phyloP scores from a whole-genome alignment of 345 rosid genomes.

The Isatis tinctoria region DNA sequence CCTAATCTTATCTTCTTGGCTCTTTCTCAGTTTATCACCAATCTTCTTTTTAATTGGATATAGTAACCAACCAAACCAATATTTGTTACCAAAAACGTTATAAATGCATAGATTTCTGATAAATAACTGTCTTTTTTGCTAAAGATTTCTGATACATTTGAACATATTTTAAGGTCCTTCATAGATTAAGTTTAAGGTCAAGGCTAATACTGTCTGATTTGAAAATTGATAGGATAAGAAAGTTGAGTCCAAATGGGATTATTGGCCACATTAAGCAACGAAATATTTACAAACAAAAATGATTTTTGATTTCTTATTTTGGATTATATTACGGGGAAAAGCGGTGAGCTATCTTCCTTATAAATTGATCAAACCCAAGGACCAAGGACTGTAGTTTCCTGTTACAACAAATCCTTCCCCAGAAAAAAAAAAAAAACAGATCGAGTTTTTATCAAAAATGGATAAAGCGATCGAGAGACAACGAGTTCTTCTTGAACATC shows the following conservation, averaged over 20 bases:
- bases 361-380: slow-evolving; percentile 1
- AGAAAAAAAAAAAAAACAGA: not conserved
- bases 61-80: not conserved
- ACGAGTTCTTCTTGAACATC: slow-evolving; percentile 78
- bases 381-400: slow-evolving; percentile 1
- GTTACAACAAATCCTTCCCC: slow-evolving; percentile 5
- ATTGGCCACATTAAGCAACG: not conserved
- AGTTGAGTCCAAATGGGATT: not conserved
- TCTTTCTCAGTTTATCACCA: not conserved
- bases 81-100: not conserved
- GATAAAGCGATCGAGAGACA: slow-evolving; percentile 92
- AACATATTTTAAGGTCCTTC: not conserved
- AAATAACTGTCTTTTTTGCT: too few relatives aligned
- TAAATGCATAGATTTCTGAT: not conserved
- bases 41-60: not conserved
- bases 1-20: slow-evolving; percentile 22
- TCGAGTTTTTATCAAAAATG: slow-evolving; percentile 33
- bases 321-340: not conserved
- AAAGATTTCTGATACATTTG: not conserved
- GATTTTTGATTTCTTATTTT: not conserved
- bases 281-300: not conserved
- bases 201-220: slow-evolving; percentile 5
- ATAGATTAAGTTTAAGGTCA: not conserved
- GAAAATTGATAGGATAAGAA: not conserved
- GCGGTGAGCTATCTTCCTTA: slow-evolving; percentile 18